A percentile compares a stretch with the other conserved stretches of the same genome.
phyloP scores from a whole-genome alignment of 192 early-diverging fungal genomes.

The Umbelopsis isabellina region DNA sequence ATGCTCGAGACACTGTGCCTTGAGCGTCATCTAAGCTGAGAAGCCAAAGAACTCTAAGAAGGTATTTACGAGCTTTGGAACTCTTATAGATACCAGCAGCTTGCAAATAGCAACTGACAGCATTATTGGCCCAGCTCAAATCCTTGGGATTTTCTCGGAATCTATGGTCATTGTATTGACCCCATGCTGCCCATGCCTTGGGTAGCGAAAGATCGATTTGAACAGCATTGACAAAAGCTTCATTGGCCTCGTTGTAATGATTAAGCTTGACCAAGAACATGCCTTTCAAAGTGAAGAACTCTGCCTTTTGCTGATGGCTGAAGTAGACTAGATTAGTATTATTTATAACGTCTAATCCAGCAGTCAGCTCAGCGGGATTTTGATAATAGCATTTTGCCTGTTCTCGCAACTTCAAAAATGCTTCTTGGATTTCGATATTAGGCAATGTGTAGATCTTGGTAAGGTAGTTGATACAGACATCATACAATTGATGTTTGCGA shows the following conservation, averaged over 20 bases:
- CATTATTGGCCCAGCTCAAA: slow-evolving; percentile 80
- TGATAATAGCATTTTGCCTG: slow-evolving; percentile 98
- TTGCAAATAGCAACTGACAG: slow-evolving; percentile 95
- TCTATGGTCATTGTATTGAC: slow-evolving; percentile 90
- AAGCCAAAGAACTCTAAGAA: slow-evolving; percentile 94
- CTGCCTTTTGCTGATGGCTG: slow-evolving; percentile 87
- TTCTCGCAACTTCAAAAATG: slow-evolving; percentile 94
- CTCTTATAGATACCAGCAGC: slow-evolving; percentile 89
- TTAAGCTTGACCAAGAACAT: slow-evolving; percentile 90
- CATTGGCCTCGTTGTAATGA: slow-evolving; percentile 84
- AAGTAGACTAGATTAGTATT: slow-evolving; percentile 99
- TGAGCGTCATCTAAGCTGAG: slow-evolving; percentile 84
- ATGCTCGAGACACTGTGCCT: slow-evolving; percentile 75
- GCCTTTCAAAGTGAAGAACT: slow-evolving; percentile 97
- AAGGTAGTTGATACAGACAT: slow-evolving; percentile 90
- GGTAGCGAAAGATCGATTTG: slow-evolving; percentile 88
- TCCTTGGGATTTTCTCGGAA: slow-evolving; percentile 86
- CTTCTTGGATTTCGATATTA: slow-evolving; percentile 99
- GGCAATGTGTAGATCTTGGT: slow-evolving; percentile 98
- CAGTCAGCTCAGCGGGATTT: slow-evolving; percentile 83
- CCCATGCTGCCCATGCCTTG: slow-evolving; percentile 97
- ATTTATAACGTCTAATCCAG: slow-evolving; percentile 97
- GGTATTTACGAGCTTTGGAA: slow-evolving; percentile 84
- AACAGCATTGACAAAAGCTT: slow-evolving; percentile 87
- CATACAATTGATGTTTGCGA: slow-evolving; percentile 90